Evolutionary conservation across 495 filamentous ascomycete species (phyloP).

Genomic region (Talaromyces ruber): DNA sequence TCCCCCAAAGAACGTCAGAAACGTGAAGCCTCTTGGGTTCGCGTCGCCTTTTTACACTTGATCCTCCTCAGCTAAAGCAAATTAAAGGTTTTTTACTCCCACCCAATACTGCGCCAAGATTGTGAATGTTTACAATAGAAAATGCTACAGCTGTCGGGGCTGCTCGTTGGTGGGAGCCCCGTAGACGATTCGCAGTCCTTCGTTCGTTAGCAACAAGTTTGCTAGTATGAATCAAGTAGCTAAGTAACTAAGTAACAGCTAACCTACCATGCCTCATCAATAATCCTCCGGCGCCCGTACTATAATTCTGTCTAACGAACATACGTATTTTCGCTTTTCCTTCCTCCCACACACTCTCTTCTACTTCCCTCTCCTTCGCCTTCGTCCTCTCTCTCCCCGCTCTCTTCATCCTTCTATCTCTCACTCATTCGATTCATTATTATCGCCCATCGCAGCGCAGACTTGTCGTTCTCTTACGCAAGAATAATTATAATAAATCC

Average conservation of each 20-base stretch:
- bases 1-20: background rate
- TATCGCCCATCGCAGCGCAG: background rate
- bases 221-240: background rate
- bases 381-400: background rate
- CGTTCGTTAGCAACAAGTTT: background rate
- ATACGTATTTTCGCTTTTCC: background rate
- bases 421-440: background rate
- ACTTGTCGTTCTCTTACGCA: background rate
- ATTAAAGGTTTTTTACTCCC: background rate
- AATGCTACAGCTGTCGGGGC: background rate
- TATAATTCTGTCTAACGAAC: background rate
- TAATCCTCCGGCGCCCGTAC: background rate
- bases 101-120: background rate
- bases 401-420: background rate
- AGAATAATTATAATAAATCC: background rate
- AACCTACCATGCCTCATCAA: background rate
- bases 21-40: background rate
- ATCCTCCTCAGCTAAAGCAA: background rate
- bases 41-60: background rate
- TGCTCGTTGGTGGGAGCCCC: background rate
- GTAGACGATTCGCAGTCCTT: background rate
- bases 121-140: background rate
- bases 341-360: background rate
- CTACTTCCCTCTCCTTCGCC: background rate
- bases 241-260: background rate